Base-by-base conservation (phyloP, 441 rosid genomes). In the Erodium moschatum region DNA sequence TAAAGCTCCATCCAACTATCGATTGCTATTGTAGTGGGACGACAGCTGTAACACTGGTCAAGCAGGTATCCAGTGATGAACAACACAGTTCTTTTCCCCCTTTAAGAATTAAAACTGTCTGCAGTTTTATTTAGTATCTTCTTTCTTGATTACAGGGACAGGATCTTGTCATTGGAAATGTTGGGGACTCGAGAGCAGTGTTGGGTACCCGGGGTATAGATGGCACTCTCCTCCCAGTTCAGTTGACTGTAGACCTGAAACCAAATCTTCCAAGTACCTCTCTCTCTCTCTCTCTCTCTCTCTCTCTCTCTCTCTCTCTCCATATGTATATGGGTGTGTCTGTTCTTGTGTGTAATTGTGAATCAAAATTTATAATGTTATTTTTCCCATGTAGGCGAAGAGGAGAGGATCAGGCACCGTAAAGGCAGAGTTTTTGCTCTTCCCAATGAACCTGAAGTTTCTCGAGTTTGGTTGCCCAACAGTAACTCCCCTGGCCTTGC, bases 11-110 rank as follows among this genome's bases (percentile, higher is more conserved):
- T 20, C 63, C 63, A 7, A 29, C 18, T 56, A 56, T 56, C 18
- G 63, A 56, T 20, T 56, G 63, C 63, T 56, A 56, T 56, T 56
- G 63, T 56, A 56, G 63, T 9, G 63, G 63, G 63, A 56, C 63
- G 24, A 56, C 63, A 56, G 63, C 63, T 10, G 63, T 19, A 18
- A 56, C 27, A 18, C 63, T 56, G 63, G 63, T 56, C 29, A 56
- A 56, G 63, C 63, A 56, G 63, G 63, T 56, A 56, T 56, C 13
- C 11, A 8, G 29, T 56, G 63, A 19, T 56, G 18, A 56, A 56
- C 63, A 56, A 56, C 27, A 20, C 24, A 56, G 4, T 56, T 54
- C 6, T 54, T 56, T 16, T 5, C 19, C 19, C 19, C 18, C 63
- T 19, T 56, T 56, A 4, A 56, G 63, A 20, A 7, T 20, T 56